A percentile compares a stretch with the other conserved stretches of the same genome.
These are phyloP conservation scores for Xylaria arbuscula DNA, from an alignment of 2,329 filamentous ascomycete species.

Conservation along the genomic window DNA sequence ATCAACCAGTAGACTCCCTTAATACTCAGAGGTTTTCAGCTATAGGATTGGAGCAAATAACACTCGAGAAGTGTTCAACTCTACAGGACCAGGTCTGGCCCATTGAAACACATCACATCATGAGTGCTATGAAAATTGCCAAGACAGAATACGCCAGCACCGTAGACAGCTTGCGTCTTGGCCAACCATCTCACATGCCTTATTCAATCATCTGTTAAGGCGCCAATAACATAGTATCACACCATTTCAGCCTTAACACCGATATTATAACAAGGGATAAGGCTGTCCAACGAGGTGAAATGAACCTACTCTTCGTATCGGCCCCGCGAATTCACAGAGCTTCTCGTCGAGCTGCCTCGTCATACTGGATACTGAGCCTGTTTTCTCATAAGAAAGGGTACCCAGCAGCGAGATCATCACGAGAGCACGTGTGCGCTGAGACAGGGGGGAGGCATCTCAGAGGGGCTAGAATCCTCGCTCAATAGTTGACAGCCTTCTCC, in stretches of 20 bases:
- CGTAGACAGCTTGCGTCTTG: slow-evolving; percentile 22
- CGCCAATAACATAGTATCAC: not conserved
- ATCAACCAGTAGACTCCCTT: slow-evolving; percentile 3
- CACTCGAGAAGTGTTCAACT: not conserved
- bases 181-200: slow-evolving; percentile 10
- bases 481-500: not conserved
- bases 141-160: slow-evolving; percentile 22
- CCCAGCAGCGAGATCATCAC: not conserved
- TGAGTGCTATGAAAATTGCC: slow-evolving; percentile 6
- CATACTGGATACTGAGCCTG: not conserved
- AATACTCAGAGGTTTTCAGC: slow-evolving; percentile 7
- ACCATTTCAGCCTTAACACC: slow-evolving; percentile 21
- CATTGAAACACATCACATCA: not conserved
- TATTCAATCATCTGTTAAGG: slow-evolving; percentile 24
- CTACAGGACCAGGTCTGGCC: not conserved
- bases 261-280: slow-evolving; percentile 22
- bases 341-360: slow-evolving; percentile 2
- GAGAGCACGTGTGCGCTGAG: slow-evolving; percentile 23
- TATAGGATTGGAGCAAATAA: not conserved
- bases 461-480: not conserved
- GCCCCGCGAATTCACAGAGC: not conserved
- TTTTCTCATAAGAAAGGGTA: not conserved
- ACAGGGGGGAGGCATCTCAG: slow-evolving; percentile 13
- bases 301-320: slow-evolving; percentile 13
- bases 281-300: slow-evolving; percentile 4